Base-by-base conservation (phyloP, 2,329 filamentous ascomycete genomes). In the Colletotrichum spinosum region DNA sequence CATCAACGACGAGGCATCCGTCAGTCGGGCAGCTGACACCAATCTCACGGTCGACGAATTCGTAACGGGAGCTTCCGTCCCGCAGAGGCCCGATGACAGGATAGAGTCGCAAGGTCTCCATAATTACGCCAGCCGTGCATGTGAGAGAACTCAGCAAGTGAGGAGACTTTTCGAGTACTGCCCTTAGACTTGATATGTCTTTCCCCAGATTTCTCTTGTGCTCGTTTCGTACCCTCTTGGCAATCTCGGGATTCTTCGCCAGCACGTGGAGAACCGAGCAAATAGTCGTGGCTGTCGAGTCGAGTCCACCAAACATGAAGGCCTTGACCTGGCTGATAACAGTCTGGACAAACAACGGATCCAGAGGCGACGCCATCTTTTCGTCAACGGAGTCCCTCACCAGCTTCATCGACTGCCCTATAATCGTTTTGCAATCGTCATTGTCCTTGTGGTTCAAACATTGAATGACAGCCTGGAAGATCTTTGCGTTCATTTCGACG, bases 41-140 rank as follows among this genome's bases (percentile, higher is more conserved):
- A 1, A 60, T 67, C 41, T 59, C 55, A 1, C 78, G 73, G 35
- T 83, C 74, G 35, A 73, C 77, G 60, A 80, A 67, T 12, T 76
- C 76, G 63, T 75, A 73, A 33, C 75, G 74, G 5, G 61, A 17
- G 6, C 46, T 33, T 6, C 76, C 77, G 3, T 68, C 58, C n/a
- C 82, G 77, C 12, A 80, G 72, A 2, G 79, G 77, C 35, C 77
- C 78, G 72, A 66, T 82, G 2, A 84, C 78, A 0, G 85, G 84
- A 62, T 81, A 84, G 13, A 88, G 69, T 2, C 86, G 79, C 1
- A 88, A 76, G 0, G 80, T 76, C 71, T 89, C 87, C 63, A 86
- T 85, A 61, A 87, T 79, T 6, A 86, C 79, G n/a, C 83, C 85
- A 3, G 76, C 76, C 1, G 84, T 84, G 69, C 86, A 88, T 0